phyloP scores from a whole-genome alignment of 2,329 filamentous ascomycete species.

The Talaromyces rugulosus region DNA sequence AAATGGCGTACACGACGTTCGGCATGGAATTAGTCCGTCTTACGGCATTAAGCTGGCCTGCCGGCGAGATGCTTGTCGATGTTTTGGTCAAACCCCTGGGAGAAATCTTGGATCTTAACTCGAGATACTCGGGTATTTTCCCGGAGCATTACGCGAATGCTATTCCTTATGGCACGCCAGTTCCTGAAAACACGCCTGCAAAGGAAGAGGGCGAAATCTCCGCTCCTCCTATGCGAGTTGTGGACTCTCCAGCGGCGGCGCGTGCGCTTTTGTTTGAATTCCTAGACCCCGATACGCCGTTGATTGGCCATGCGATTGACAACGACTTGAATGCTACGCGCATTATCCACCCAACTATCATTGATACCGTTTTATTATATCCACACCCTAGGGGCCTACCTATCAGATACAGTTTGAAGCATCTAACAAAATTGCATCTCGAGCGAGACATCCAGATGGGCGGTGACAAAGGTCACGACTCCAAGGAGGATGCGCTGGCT shows the following conservation, averaged over 20 bases:
- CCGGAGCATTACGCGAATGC: conserved; percentile 72
- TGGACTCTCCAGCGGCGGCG: conserved; percentile 69
- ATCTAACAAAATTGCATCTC: conserved; percentile 66
- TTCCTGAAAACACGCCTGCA: conserved; percentile 14
- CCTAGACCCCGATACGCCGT: conserved; percentile 70
- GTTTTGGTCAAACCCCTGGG: conserved; percentile 80
- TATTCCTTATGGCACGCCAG: conserved; percentile 46
- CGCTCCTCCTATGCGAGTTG: conserved; percentile 60
- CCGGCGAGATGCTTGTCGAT: conserved; percentile 70
- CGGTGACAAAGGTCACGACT: conserved; percentile 70
- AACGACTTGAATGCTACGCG: conserved; percentile 88
- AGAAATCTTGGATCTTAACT: conserved; percentile 84
- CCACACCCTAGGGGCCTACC: conserved; percentile 76
- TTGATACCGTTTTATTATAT: conserved; percentile 82
- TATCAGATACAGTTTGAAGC: conserved; percentile 70
- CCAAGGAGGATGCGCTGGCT: conserved; percentile 81
- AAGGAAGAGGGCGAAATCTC: conserved; percentile 18
- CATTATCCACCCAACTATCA: conserved; percentile 75
- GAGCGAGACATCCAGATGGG: conserved; percentile 75
- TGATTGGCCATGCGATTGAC: conserved; percentile 91
- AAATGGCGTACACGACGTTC: conserved; percentile 91
- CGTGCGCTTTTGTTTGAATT: conserved; percentile 72
- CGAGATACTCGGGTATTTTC: conserved; percentile 82
- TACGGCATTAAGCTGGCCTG: conserved; percentile 84
- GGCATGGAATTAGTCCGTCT: conserved; percentile 87